phyloP scores from a whole-genome alignment of 2,329 filamentous ascomycete genomes.

The Penicillium fuscoglaucum region DNA sequence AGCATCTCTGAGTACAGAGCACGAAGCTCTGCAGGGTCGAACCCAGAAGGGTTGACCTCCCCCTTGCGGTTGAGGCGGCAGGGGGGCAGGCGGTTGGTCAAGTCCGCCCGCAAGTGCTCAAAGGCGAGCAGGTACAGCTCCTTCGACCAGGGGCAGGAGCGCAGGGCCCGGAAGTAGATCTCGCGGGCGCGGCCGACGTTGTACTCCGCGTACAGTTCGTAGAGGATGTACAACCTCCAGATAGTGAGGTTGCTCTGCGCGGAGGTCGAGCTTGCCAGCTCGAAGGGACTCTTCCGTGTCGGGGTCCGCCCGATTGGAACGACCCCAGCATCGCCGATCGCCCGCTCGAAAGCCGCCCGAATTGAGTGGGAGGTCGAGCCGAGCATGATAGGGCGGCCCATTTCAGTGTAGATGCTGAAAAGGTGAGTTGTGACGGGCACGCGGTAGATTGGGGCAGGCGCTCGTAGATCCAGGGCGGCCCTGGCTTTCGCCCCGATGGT shows the following conservation, averaged over 20 bases:
- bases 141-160: slow-evolving; percentile 64
- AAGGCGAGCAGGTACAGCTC: slow-evolving; percentile 60
- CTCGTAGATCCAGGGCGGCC: neutral
- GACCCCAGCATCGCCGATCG: slow-evolving; percentile 39
- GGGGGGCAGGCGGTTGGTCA: slow-evolving; percentile 3
- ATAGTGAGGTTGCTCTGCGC: slow-evolving; percentile 44
- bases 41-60: slow-evolving; percentile 17
- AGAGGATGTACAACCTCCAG: slow-evolving; percentile 56
- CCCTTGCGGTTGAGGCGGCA: neutral
- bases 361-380: slow-evolving; percentile 54
- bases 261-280: slow-evolving; percentile 13
- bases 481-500: slow-evolving; percentile 7
- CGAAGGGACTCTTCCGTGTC: neutral
- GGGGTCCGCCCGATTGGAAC: neutral
- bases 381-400: slow-evolving; percentile 45
- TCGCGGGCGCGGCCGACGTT: slow-evolving; percentile 48
- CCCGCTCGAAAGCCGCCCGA: slow-evolving; percentile 57
- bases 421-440: slow-evolving; percentile 51
- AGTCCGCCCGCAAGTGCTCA: slow-evolving; percentile 38
- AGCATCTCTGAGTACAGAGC: slow-evolving; percentile 6
- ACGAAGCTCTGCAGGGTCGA: slow-evolving; percentile 52
- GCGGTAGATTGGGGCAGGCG: neutral
- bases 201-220: slow-evolving; percentile 44
- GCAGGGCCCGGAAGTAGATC: slow-evolving; percentile 58
- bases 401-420: slow-evolving; percentile 58